Evolutionary conservation across 495 filamentous ascomycete species (phyloP), one percentile per base, ranked within the genome.

Genomic region (Xylaria flabelliformis): DNA sequence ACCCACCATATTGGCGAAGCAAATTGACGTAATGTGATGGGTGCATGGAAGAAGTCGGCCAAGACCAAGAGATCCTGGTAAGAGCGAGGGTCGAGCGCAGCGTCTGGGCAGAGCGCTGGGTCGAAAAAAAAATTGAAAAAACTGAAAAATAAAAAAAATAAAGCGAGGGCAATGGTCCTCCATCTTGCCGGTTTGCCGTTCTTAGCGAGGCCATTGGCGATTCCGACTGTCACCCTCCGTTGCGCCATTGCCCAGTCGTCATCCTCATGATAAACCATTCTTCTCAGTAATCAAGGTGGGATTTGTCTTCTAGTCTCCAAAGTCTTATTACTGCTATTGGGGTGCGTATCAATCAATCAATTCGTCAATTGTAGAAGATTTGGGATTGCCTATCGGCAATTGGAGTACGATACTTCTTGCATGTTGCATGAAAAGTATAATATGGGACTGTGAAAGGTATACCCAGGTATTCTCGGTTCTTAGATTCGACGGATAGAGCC

Each of bases 161-260:
- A 39, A 17, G 21, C 5, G 56, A 44, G 53, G 39, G 36, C 58
- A 9, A n/a, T 71, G 56, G 53, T 21, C 4, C 34, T 46, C 68
- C 69, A 29, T 71, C 59, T 71, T 53, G 69, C 48, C 64, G 71
- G 15, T 69, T 67, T 67, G 71, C 71, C 64, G 56, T 70, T 32
- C 61, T 29, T 39, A 64, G 51, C 50, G 53, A 61, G 41, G 0
- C 41, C 21, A 51, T 36, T 72, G 79, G 79, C n/a, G 72, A 72
- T 64, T 56, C 50, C 48, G 50, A 67, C 32, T 67, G 50, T n/a
- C 32, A 67, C 65, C 65, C 48, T 67, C 34, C 36, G 61, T 21
- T 21, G 39, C 50, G 46, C 32, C 12, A 39, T 34, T 32, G 29
- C 19, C 46, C 9, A 19, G 42, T 46, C 44, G 53, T 64, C 39